phyloP scores from a whole-genome alignment of 805 yeast species.

The Yarrowia sp. region DNA sequence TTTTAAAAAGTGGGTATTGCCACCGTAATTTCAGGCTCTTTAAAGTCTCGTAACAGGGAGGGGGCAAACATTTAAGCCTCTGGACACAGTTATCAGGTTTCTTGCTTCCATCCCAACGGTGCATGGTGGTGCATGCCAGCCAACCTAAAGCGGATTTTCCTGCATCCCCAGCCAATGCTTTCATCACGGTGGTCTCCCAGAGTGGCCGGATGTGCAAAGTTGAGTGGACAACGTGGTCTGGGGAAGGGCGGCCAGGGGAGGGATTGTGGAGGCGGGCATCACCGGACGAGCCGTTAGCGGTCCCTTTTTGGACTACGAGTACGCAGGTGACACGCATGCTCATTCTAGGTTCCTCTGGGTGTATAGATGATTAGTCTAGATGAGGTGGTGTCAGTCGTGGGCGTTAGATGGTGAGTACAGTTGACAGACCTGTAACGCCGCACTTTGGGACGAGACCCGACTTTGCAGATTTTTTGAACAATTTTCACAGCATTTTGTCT shows the following conservation, averaged over 20 bases:
- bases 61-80: constrained; percentile 24
- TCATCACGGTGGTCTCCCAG: constrained; percentile 12
- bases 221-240: constrained; percentile 24
- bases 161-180: constrained; percentile 33
- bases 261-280: not conserved
- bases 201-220: constrained; percentile 26
- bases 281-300: not conserved
- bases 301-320: not conserved
- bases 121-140: constrained; percentile 22
- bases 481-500: too few species aligned
- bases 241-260: not conserved
- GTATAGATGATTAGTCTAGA: too few species aligned
- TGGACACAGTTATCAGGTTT: constrained; percentile 17
- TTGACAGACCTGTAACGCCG: too few species aligned
- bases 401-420: too few species aligned
- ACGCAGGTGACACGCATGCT: constrained; percentile 20
- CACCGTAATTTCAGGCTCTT: constrained; percentile 9
- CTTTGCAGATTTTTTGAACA: too few species aligned
- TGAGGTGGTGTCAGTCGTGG: too few species aligned
- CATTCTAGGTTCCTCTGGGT: constrained; percentile 13
- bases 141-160: constrained; percentile 3
- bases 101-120: constrained; percentile 34
- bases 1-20: not conserved
- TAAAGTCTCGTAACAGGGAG: constrained; percentile 7
- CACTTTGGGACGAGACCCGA: too few species aligned